Base-by-base conservation (phyloP, 2,329 filamentous ascomycete genomes). In the Macrophomina pseudophaseolina region DNA sequence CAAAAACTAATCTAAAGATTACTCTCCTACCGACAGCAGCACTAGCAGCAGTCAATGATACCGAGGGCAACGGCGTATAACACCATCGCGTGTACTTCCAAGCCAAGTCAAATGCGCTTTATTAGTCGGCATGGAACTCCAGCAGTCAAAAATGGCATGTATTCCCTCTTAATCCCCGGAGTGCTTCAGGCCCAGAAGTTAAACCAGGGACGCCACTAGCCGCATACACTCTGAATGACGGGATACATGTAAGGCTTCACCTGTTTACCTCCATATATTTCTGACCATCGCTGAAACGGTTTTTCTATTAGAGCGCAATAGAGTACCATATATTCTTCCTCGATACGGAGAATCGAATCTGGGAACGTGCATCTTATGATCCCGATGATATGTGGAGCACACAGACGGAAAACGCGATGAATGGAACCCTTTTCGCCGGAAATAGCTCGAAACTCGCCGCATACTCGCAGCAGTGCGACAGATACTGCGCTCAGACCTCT, bases 51-150 rank as follows among this genome's bases (percentile, higher is more conserved):
- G 30, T 53, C 28, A 53, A 53, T 18, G 38, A 53, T 9, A 53
- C 51, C 32, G 30, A n/a, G 51, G 51, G 12, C 16, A 35, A 38
- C 32, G 51, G 32, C 51, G 16, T 53, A n/a, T 3, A 33, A 35
- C 51, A 53, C 30, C n/a, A 53, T 9, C 51, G 51, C 16, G 51
- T 53, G 9, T 53, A 53, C 30, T 53, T 53, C 14, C 51, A 53
- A 35, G 51, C 51, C 51, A 28, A 53, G 28, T 53, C 51, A 6
- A 53, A 53, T 23, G 51, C 51, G 51, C 51, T 53, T 8, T 53
- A 53, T 23, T 30, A 53, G 51, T 53, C 51, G 1, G 51, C 51
- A 35, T 53, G 51, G 51, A 53, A 53, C 51, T 53, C 51, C 51
- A 53, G 51, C 51, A 8, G 12, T 35, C 51, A 53, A 53, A 8